Percentiles rank a stretch among this genome's conserved stretches.
phyloP scores from a whole-genome alignment of 208 protist genomes.

The Leptomonas pyrrhocoris region DNA sequence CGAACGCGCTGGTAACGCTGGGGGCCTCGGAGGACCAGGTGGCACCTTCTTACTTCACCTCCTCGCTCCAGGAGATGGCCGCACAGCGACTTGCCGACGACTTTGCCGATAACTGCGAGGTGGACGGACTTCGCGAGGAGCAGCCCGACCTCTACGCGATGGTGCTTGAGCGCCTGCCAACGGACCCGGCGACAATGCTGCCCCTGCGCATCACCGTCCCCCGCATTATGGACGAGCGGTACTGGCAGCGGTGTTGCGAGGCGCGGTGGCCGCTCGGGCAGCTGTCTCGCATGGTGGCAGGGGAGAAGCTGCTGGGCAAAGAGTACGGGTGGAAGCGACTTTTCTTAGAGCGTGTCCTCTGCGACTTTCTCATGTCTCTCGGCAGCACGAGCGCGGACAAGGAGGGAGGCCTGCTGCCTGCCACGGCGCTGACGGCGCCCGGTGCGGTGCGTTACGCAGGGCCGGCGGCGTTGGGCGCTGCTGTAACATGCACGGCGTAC shows the following conservation, averaged over 20 bases:
- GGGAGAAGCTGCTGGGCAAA: conserved; percentile 42
- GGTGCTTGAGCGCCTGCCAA: conserved; percentile 65
- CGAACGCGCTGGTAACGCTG: conserved; percentile 22
- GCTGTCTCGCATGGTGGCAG: conserved; percentile 47
- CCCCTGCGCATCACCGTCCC: conserved; percentile 59
- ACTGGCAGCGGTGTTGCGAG: conserved; percentile 76
- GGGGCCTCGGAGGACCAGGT: conserved; percentile 34
- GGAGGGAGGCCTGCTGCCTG: conserved; percentile 13
- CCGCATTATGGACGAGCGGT: conserved; percentile 47
- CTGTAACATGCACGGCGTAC: conserved; percentile 13
- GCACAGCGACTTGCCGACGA: conserved; percentile 69
- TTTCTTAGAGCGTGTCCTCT: conserved; percentile 78
- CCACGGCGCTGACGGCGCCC: background rate
- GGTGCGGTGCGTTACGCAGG: background rate
- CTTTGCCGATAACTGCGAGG: conserved; percentile 58
- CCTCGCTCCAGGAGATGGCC: conserved; percentile 72
- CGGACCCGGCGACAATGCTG: conserved; percentile 37
- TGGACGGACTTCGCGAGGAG: conserved; percentile 63
- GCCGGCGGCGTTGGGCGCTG: conserved; percentile 1
- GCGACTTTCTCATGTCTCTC: conserved; percentile 73
- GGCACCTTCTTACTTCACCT: conserved; percentile 74
- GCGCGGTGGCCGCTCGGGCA: conserved; percentile 85
- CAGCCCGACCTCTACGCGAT: conserved; percentile 64
- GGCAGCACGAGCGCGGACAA: conserved; percentile 23
- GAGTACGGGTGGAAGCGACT: conserved; percentile 84